These are phyloP conservation scores for Lentinula guzmanii DNA, from an alignment of 768 basidiomycete species.

Conservation along the genomic window DNA sequence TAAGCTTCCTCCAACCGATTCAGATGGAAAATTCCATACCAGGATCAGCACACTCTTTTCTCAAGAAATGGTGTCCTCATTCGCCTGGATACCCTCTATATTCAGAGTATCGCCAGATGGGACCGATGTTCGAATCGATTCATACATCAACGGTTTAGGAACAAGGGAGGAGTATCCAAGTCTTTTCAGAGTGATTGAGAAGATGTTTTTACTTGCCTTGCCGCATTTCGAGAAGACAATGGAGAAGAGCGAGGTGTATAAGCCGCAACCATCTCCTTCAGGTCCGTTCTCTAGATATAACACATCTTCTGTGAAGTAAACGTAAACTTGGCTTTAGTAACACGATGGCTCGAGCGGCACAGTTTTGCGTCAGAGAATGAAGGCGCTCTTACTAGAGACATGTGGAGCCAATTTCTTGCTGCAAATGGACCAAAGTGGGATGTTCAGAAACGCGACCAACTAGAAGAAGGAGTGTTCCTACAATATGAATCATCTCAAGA, in stretches of 20 bases:
- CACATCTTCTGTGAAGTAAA: too few relatives aligned
- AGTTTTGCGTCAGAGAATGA: background rate
- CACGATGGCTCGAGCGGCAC: background rate
- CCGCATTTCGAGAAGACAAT: constrained; percentile 11
- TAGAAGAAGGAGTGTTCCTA: background rate
- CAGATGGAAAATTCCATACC: background rate
- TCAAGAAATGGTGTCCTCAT: constrained; percentile 3
- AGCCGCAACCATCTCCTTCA: background rate
- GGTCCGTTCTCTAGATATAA: background rate
- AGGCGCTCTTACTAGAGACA: background rate
- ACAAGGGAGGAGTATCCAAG: constrained; percentile 8
- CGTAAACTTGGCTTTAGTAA: background rate
- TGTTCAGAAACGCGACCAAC: background rate
- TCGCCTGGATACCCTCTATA: constrained; percentile 13
- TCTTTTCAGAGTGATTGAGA: constrained; percentile 11
- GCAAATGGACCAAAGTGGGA: background rate
- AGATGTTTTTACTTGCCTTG: constrained; percentile 10
- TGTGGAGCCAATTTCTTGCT: background rate
- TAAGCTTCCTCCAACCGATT: background rate
- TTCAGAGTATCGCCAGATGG: constrained; percentile 10
- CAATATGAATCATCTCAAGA: background rate
- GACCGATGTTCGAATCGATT: constrained; percentile 9
- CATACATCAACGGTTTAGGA: constrained; percentile 15
- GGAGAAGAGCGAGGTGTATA: background rate
- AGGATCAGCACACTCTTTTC: background rate